These are phyloP conservation scores for Leucosporidium yakuticum DNA, from an alignment of 768 basidiomycete species.

Conservation along the genomic window DNA sequence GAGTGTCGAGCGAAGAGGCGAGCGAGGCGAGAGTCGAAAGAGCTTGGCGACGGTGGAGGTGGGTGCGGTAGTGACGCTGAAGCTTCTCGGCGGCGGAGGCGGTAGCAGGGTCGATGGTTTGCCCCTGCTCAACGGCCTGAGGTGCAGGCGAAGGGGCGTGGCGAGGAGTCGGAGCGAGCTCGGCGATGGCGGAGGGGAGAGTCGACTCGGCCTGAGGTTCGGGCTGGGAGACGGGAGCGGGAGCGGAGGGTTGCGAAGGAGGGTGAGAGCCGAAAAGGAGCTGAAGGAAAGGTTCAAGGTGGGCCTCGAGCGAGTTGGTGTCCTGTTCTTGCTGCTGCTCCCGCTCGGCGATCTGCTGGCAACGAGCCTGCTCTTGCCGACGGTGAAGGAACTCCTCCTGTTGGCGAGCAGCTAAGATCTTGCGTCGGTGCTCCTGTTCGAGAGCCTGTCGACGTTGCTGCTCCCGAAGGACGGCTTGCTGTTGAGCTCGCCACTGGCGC, in stretches of 20 bases:
- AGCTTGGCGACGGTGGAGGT: constrained; percentile 35
- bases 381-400: no score
- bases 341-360: no score
- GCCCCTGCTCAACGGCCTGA: no score
- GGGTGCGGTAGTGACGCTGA: constrained; percentile 13
- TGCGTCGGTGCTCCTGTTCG: background rate
- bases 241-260: no score
- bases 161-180: background rate
- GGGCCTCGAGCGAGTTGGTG: no score
- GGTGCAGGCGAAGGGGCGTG: background rate
- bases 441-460: background rate
- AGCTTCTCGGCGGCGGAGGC: background rate
- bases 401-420: background rate
- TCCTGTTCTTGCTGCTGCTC: no score
- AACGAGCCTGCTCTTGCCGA: no score
- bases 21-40: constrained; percentile 48
- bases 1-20: constrained; percentile 28
- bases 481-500: background rate
- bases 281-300: no score
- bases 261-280: no score
- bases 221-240: no score
- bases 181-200: background rate
- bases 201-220: background rate
- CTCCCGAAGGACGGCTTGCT: background rate
- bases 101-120: background rate